Percentiles rank a stretch among this genome's conserved stretches.
Evolutionary conservation across 2,329 filamentous ascomycete genomes (phyloP).

Genomic region (Fusarium sp.): DNA sequence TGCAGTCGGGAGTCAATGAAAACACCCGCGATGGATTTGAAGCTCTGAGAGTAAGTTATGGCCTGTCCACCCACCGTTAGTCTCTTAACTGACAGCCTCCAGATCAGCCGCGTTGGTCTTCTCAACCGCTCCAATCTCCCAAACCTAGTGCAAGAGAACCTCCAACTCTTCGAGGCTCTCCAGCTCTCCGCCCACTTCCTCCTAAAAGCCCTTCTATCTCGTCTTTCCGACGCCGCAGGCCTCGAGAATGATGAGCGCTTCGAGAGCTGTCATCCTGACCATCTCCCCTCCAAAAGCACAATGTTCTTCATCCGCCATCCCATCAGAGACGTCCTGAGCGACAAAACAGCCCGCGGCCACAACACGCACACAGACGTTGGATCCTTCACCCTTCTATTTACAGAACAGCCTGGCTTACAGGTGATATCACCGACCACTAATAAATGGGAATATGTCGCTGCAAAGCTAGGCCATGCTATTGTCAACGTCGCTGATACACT

Average conservation of each 20-base stretch:
- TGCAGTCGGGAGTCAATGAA: neutral
- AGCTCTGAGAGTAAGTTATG: neutral
- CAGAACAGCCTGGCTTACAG: neutral
- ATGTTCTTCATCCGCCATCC: neutral
- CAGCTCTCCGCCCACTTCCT: neutral
- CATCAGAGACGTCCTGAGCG: neutral
- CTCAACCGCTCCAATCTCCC: neutral
- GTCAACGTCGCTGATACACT: neutral
- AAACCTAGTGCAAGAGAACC: neutral
- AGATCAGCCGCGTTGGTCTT: neutral
- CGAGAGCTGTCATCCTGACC: neutral
- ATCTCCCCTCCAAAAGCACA: neutral
- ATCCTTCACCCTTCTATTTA: neutral
- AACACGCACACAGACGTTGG: neutral
- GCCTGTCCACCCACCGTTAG: too few relatives aligned
- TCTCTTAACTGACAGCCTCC: neutral
- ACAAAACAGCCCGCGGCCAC: neutral
- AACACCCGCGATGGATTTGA: neutral
- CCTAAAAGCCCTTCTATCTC: neutral
- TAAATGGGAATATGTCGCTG: neutral
- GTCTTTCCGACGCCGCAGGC: neutral
- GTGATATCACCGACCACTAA: neutral
- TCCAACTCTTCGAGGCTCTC: neutral
- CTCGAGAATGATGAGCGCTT: neutral
- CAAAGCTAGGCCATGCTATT: neutral